Evolutionary conservation across 192 early-diverging fungal genomes (phyloP).

Genomic region (Allomyces javanicus): DNA sequence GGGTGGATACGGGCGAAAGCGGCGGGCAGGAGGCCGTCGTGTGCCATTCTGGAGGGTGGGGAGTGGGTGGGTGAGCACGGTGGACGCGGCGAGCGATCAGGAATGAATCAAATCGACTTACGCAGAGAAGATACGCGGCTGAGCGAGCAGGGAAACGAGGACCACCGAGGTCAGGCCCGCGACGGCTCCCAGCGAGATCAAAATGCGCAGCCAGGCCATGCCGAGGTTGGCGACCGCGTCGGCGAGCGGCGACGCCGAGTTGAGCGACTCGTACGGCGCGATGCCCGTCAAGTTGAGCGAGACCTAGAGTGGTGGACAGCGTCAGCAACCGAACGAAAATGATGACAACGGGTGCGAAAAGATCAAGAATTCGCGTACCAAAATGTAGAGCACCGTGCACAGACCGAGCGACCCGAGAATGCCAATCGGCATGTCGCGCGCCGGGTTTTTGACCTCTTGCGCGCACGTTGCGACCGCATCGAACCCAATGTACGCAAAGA

Average conservation of each 20-base stretch:
- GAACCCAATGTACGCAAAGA: constrained; percentile 70
- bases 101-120: too few species aligned
- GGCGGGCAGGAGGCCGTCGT: background rate
- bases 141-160: constrained; percentile 1
- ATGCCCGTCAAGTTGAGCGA: background rate
- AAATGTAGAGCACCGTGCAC: constrained; percentile 58
- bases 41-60: background rate
- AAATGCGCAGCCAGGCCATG: background rate
- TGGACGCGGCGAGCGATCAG: too few species aligned
- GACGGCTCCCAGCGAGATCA: background rate
- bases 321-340: too few species aligned
- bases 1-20: background rate
- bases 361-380: constrained; percentile 8
- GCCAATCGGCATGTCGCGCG: constrained; percentile 63
- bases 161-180: background rate
- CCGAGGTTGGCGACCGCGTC: background rate
- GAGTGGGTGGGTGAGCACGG: too few species aligned
- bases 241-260: background rate
- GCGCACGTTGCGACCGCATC: constrained; percentile 72
- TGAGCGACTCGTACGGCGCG: background rate
- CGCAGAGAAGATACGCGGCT: constrained; percentile 3
- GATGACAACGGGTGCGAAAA: too few species aligned
- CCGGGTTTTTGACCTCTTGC: constrained; percentile 60
- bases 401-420: constrained; percentile 58
- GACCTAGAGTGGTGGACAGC: background rate